Evolutionary conservation across 129 eudicot species (phyloP).

Genomic region (Flaveria brownii): DNA sequence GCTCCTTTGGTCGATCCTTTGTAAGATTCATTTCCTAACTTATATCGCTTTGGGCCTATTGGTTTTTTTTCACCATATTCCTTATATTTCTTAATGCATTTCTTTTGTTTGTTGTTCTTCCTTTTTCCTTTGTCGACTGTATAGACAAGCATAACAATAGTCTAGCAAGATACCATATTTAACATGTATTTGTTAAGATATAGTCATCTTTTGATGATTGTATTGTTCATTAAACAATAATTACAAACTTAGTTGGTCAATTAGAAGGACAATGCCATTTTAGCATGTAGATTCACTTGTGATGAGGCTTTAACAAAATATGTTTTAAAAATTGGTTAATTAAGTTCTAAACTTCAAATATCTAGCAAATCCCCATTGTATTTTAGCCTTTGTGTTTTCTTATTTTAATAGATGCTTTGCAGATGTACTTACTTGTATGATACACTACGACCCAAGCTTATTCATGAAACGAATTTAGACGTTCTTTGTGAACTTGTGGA

Average conservation of each 20-base stretch:
- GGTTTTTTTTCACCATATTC: neutral
- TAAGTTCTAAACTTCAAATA: neutral
- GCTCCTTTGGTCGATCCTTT: slow-evolving; percentile 91
- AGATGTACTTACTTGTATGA: slow-evolving; percentile 92
- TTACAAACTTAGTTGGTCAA: neutral
- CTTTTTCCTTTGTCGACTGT: slow-evolving; percentile 6
- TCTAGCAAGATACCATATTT: neutral
- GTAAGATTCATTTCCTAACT: slow-evolving; percentile 49
- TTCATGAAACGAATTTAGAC: slow-evolving; percentile 91
- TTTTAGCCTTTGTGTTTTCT: neutral
- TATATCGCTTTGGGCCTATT: slow-evolving; percentile 19
- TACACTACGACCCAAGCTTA: slow-evolving; percentile 82
- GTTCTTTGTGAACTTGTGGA: slow-evolving; percentile 97
- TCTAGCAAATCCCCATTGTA: slow-evolving; percentile 20
- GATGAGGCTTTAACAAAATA: neutral
- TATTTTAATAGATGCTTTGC: slow-evolving; percentile 37
- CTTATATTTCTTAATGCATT: slow-evolving; percentile 15
- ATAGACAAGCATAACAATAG: slow-evolving; percentile 12
- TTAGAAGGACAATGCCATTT: slow-evolving; percentile 10
- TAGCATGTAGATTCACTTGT: slow-evolving; percentile 3
- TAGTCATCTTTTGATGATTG: neutral
- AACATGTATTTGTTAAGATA: neutral
- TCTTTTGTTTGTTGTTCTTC: neutral
- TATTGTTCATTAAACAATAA: neutral
- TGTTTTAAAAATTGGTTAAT: neutral